Conservation (phyloP, 352 stramenopile species). For the Sclerospora graminicola region DNA sequence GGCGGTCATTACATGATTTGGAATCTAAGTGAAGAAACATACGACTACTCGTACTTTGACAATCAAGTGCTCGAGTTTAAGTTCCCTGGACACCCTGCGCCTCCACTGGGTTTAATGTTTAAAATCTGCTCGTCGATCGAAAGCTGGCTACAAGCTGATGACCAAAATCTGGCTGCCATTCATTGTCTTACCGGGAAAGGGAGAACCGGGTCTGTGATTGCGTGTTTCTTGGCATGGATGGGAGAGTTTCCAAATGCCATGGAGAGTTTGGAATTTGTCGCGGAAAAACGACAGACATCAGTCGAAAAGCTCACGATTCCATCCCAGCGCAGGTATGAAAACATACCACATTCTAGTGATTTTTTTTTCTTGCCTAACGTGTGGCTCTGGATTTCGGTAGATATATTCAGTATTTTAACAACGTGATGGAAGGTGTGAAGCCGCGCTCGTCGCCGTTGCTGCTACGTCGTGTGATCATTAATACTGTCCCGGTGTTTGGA, state of each 20-base stretch:
- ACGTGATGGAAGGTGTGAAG: slow-evolving; percentile 94
- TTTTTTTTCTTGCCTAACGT: neutral
- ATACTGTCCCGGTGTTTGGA: slow-evolving; percentile 86
- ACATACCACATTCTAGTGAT: neutral
- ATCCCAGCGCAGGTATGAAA: slow-evolving; percentile 85
- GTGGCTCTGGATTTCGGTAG: slow-evolving; percentile 13
- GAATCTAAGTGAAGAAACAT: slow-evolving; percentile 96
- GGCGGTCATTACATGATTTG: slow-evolving; percentile 96
- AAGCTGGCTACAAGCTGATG: slow-evolving; percentile 93
- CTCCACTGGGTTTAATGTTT: slow-evolving; percentile 93
- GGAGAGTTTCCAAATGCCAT: slow-evolving; percentile 87
- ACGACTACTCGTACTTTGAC: slow-evolving; percentile 92
- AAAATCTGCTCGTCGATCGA: slow-evolving; percentile 97
- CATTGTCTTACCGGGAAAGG: slow-evolving; percentile 96
- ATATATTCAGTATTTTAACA: slow-evolving; percentile 97
- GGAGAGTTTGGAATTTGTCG: slow-evolving; percentile 90
- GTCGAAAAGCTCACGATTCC: slow-evolving; percentile 94
- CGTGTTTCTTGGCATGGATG: slow-evolving; percentile 95
- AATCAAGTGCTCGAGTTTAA: slow-evolving; percentile 96
- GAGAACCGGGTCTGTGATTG: slow-evolving; percentile 89
- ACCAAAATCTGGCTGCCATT: slow-evolving; percentile 92
- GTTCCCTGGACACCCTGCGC: slow-evolving; percentile 94
- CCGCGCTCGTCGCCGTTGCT: slow-evolving; percentile 90
- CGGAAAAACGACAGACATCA: slow-evolving; percentile 70
- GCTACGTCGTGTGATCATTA: slow-evolving; percentile 94